Percentiles rank a stretch among this genome's conserved stretches.
Evolutionary conservation across 106 monocot species (phyloP).

Genomic region (Allium fistulosum): DNA sequence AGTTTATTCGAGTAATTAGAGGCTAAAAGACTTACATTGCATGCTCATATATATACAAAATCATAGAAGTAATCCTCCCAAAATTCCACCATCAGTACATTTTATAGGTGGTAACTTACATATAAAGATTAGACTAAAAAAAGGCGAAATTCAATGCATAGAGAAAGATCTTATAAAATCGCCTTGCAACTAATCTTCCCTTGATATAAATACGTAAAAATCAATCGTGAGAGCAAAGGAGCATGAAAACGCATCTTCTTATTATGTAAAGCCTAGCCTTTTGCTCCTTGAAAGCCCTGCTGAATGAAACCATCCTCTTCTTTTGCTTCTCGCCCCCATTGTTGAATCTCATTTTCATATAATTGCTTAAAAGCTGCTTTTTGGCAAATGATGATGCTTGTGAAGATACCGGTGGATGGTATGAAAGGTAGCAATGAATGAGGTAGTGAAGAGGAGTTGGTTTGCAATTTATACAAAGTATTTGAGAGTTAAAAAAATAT

Average conservation of each 20-base stretch:
- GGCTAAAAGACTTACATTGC: background rate
- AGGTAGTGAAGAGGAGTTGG: background rate
- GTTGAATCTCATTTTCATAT: background rate
- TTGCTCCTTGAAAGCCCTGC: constrained; percentile 39
- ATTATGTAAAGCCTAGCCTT: constrained; percentile 72
- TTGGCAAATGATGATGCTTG: background rate
- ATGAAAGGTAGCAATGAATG: background rate
- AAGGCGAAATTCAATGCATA: too few species aligned
- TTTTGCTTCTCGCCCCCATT: background rate
- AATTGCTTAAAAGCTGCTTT: too few species aligned
- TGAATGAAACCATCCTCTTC: constrained; percentile 1
- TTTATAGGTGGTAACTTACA: background rate
- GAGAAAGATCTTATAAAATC: background rate
- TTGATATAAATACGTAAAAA: background rate
- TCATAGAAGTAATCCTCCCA: background rate
- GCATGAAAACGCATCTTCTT: constrained; percentile 48
- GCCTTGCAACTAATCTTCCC: too few species aligned
- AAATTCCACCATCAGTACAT: background rate
- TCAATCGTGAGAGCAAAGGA: constrained; percentile 63
- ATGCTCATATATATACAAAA: background rate
- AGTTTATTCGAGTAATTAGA: background rate
- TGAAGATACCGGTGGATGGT: background rate
- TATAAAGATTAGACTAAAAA: background rate
- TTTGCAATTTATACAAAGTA: background rate
- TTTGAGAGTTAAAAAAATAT: background rate